A percentile compares a stretch with the other conserved stretches of the same genome.
Evolutionary conservation across 805 yeast species (phyloP).

Genomic region (Candida coleopterorum): DNA sequence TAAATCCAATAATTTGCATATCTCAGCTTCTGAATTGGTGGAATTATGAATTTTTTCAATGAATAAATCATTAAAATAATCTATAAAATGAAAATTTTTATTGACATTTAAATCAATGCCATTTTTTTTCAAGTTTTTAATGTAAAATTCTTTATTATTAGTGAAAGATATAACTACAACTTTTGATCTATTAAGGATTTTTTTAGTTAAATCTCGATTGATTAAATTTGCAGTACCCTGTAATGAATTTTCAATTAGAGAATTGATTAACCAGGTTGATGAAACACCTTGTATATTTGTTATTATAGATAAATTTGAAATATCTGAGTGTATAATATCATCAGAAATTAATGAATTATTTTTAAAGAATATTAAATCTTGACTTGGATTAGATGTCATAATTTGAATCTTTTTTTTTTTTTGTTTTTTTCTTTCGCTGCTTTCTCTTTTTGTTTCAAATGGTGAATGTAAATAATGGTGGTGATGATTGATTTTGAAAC

Average conservation of each 20-base stretch:
- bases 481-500: no score
- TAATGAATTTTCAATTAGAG: slow-evolving; percentile 49
- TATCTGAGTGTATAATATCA: slow-evolving; percentile 12
- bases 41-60: slow-evolving; percentile 23
- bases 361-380: slow-evolving; percentile 50
- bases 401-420: no score
- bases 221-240: slow-evolving; percentile 44
- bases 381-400: slow-evolving; percentile 39
- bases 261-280: slow-evolving; percentile 58
- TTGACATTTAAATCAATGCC: slow-evolving; percentile 28
- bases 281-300: slow-evolving; percentile 46
- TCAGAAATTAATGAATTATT: slow-evolving; percentile 45
- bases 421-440: no score
- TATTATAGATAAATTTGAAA: slow-evolving; percentile 20
- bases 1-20: slow-evolving; percentile 10
- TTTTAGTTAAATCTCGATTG: slow-evolving; percentile 22
- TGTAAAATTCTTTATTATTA: slow-evolving; percentile 27
- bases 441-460: no score
- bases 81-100: slow-evolving; percentile 34
- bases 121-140: slow-evolving; percentile 33
- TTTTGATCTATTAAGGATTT: slow-evolving; percentile 19
- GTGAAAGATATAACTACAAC: slow-evolving; percentile 34
- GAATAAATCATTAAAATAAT: slow-evolving; percentile 45
- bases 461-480: no score
- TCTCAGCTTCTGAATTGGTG: slow-evolving; percentile 11